These are phyloP conservation scores for Pachysandra terminalis DNA, from an alignment of 164 flowering plant species.

Conservation along the genomic window DNA sequence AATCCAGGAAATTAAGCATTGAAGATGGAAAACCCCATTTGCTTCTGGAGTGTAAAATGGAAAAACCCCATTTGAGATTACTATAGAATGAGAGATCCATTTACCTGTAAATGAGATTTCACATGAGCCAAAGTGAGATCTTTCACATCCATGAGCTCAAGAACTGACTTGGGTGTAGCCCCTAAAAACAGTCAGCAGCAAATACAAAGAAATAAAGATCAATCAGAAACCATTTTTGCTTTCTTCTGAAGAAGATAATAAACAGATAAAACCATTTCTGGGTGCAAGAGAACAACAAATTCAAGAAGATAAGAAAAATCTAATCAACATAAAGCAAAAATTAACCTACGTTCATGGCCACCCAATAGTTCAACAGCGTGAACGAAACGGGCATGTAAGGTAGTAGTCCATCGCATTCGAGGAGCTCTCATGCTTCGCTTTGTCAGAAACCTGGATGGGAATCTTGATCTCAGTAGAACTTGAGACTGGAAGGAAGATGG, in stretches of 20 bases:
- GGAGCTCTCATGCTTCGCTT: slow-evolving; percentile 91
- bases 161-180: slow-evolving; percentile 97
- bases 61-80: slow-evolving; percentile 15
- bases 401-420: slow-evolving; percentile 95
- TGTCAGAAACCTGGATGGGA: slow-evolving; percentile 62
- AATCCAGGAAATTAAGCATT: neutral
- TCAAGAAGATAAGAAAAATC: neutral
- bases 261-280: neutral
- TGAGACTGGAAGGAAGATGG: slow-evolving; percentile 28
- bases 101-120: slow-evolving; percentile 96
- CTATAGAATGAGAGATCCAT: neutral
- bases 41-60: slow-evolving; percentile 7
- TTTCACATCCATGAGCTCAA: slow-evolving; percentile 99
- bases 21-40: neutral
- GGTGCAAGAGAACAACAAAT: neutral
- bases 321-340: neutral
- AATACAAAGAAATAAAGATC: neutral
- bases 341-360: slow-evolving; percentile 89
- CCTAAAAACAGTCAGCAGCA: slow-evolving; percentile 34
- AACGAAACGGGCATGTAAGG: slow-evolving; percentile 93
- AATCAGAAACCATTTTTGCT: slow-evolving; percentile 3
- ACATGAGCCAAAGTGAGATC: slow-evolving; percentile 99
- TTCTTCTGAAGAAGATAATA: neutral
- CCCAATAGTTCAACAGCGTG: slow-evolving; percentile 97
- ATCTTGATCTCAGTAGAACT: slow-evolving; percentile 63